Evolutionary conservation across 768 basidiomycete species (phyloP).

Genomic region (Hygrophoropsis aurantiaca): DNA sequence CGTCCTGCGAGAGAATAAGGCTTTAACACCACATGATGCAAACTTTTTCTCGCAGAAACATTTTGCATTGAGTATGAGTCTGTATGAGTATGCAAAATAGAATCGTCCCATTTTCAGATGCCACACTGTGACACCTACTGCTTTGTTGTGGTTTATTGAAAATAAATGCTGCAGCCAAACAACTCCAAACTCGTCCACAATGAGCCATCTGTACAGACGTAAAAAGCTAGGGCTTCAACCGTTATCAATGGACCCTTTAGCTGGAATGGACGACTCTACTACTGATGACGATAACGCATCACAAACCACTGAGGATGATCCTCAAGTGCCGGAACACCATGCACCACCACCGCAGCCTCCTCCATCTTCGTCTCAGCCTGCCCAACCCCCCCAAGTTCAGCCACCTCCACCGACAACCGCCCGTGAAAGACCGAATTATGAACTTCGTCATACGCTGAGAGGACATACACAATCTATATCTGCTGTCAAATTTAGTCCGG

Average conservation of each 20-base stretch:
- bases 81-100: conserved; percentile 13
- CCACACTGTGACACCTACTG: background rate
- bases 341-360: conserved; percentile 39
- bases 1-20: too few species aligned
- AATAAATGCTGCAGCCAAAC: conserved; percentile 22
- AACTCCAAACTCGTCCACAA: conserved; percentile 18
- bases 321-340: conserved; percentile 66
- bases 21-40: background rate
- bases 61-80: background rate
- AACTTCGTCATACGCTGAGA: conserved; percentile 60
- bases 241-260: conserved; percentile 17
- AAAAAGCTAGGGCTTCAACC: conserved; percentile 3
- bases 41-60: background rate
- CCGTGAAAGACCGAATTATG: conserved; percentile 59
- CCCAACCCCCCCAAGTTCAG: conserved; percentile 29
- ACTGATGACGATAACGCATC: conserved; percentile 67
- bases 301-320: conserved; percentile 85
- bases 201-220: background rate
- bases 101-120: too few species aligned
- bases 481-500: conserved; percentile 88
- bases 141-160: conserved; percentile 22
- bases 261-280: conserved; percentile 42
- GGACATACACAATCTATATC: conserved; percentile 87
- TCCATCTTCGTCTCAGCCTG: conserved; percentile 26
- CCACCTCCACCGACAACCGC: conserved; percentile 37